Conservation (phyloP, 768 basidiomycete genomes). For the Auricularia sp. region DNA sequence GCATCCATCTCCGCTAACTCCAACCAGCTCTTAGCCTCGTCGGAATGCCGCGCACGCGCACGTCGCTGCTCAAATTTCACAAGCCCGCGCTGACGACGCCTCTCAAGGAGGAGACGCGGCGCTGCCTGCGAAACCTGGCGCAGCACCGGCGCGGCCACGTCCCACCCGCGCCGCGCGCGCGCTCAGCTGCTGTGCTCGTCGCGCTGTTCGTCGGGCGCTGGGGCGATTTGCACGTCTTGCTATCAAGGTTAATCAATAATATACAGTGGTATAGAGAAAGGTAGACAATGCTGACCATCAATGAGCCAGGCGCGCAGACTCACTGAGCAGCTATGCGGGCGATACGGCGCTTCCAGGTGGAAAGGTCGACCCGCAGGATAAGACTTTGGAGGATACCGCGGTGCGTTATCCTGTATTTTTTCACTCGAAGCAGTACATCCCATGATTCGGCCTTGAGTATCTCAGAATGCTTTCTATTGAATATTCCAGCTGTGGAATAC, state of each 20-base stretch:
- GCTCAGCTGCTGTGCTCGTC: slow-evolving; percentile 68
- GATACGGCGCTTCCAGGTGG: slow-evolving; percentile 88
- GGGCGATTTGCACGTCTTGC: slow-evolving; percentile 76
- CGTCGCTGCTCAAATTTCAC: slow-evolving; percentile 36
- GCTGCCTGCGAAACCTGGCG: slow-evolving; percentile 49
- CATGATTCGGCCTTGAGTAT: slow-evolving; percentile 17
- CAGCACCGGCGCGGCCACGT: slow-evolving; percentile 18
- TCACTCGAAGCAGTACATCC: too few species aligned
- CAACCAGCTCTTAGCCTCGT: too few species aligned
- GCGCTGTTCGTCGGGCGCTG: slow-evolving; percentile 75
- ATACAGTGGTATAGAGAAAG: too few species aligned
- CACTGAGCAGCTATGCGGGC: slow-evolving; percentile 67
- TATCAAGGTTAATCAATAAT: slow-evolving; percentile 46
- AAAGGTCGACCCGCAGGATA: slow-evolving; percentile 60
- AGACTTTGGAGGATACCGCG: slow-evolving; percentile 67
- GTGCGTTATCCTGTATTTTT: slow-evolving; percentile 24
- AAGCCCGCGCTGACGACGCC: slow-evolving; percentile 37
- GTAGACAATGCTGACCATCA: not conserved
- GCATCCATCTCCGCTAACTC: too few species aligned
- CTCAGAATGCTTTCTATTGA: not conserved
- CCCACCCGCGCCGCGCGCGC: slow-evolving; percentile 42
- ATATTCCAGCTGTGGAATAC: too few species aligned
- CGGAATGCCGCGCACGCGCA: not conserved
- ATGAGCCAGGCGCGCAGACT: slow-evolving; percentile 52
- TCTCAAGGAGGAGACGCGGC: slow-evolving; percentile 34